Evolutionary conservation across 306 rosid species (phyloP), one percentile per base, ranked within the genome.

Genomic region (Purshia tridentata): DNA sequence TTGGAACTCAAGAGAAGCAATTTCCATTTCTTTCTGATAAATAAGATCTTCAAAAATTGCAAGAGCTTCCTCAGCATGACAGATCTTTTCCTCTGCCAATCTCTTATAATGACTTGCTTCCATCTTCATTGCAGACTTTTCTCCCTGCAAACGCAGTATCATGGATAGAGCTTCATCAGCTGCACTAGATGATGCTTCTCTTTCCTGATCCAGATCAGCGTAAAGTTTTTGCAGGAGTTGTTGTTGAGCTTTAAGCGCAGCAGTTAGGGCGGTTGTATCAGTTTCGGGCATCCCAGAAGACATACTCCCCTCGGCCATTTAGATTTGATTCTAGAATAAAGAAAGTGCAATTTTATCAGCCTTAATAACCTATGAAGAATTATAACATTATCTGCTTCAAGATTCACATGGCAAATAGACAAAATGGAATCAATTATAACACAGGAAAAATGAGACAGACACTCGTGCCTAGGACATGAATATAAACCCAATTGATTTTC

Each of bases 121-220:
- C 99, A 91, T 88, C 86, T 90, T 88, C 83, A 88, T 82, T 4
- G 96, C 96, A 6, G 99, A 96, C 50, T 95, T 95, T 62, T 95
- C 99, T 9, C 89, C 99, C 84, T 95, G 99, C 85, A 95, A 61
- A 19, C 98, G 93, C 70, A 91, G 74, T 57, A 95, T 95, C 97
- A 95, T 92, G 20, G 96, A 92, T 62, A 95, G 72, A 39, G 99
- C 92, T 83, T 95, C 99, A 53, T 89, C 88, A 4, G 97, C 90
- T 35, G 99, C 96, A 2, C 87, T 72, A 44, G 99, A 85, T 0
- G 99, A 91, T 29, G 98, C 95, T 78, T 91, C 99, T 79, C 99
- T 84, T 84, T 95, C 99, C 75, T 91, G 67, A 73, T 95, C 99
- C 79, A 95, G 72, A 50, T 95, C 99, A 4, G 78, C 45, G 5